These are phyloP conservation scores for Ustanciosporium gigantosporum DNA, from an alignment of 1,284 basidiomycete genomes.

Conservation along the genomic window DNA sequence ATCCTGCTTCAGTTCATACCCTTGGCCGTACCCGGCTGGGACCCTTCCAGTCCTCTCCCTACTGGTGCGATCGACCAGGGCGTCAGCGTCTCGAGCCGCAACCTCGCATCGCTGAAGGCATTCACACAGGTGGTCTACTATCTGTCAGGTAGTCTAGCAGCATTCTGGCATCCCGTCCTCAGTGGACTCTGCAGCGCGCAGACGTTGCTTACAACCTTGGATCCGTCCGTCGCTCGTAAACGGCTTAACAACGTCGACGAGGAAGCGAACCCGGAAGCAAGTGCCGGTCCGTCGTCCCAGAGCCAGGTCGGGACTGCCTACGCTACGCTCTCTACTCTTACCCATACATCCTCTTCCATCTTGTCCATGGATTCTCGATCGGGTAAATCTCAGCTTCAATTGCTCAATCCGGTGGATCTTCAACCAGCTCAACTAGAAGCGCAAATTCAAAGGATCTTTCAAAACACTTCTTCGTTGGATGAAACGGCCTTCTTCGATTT, in stretches of 20 bases:
- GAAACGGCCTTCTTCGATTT: slow-evolving; percentile 82
- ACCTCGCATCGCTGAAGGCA: slow-evolving; percentile 85
- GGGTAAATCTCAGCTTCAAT: slow-evolving; percentile 29
- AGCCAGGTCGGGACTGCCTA: slow-evolving; percentile 5
- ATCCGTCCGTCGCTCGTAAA: not conserved
- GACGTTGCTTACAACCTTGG: slow-evolving; percentile 3
- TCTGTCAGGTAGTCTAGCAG: slow-evolving; percentile 79
- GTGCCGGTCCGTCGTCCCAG: no score
- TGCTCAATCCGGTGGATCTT: slow-evolving; percentile 22
- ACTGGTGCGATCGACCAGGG: slow-evolving; percentile 5
- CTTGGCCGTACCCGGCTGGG: slow-evolving; percentile 69
- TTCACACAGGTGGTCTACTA: slow-evolving; percentile 78
- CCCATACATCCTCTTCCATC: slow-evolving; percentile 14
- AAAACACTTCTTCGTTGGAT: slow-evolving; percentile 71
- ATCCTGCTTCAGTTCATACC: slow-evolving; percentile 84
- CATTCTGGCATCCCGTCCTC: slow-evolving; percentile 87
- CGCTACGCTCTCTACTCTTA: slow-evolving; percentile 29
- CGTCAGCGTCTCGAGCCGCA: slow-evolving; percentile 76
- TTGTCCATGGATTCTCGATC: slow-evolving; percentile 24
- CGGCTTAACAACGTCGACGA: not conserved
- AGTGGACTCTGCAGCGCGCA: slow-evolving; percentile 64
- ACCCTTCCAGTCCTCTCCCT: slow-evolving; percentile 1
- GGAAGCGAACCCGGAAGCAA: not conserved
- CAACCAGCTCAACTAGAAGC: slow-evolving; percentile 16
- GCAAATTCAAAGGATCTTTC: slow-evolving; percentile 46